These are phyloP conservation scores for Trametes elegans DNA, from an alignment of 768 basidiomycete genomes.

Conservation along the genomic window DNA sequence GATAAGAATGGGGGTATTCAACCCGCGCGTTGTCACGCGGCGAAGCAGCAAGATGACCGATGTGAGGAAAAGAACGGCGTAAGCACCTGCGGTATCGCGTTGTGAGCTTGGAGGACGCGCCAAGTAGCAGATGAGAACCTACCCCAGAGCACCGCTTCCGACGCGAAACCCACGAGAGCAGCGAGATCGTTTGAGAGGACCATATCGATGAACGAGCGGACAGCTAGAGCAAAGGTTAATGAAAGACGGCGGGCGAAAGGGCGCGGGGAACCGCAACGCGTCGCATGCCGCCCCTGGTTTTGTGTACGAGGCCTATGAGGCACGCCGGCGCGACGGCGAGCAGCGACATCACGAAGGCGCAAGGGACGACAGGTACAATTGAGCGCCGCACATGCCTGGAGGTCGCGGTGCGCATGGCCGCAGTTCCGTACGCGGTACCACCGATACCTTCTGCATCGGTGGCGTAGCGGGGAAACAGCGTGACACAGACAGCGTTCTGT, in stretches of 20 bases:
- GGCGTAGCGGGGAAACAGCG: background rate
- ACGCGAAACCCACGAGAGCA: constrained; percentile 37
- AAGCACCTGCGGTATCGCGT: constrained; percentile 5
- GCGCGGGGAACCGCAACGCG: background rate
- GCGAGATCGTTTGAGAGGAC: constrained; percentile 32
- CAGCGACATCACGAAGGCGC: background rate
- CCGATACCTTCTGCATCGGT: background rate
- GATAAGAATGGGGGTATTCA: constrained; percentile 29
- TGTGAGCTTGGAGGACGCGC: background rate
- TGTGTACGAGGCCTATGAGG: background rate
- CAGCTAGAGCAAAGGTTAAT: background rate
- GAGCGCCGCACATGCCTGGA: background rate
- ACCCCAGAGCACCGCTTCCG: constrained; percentile 39
- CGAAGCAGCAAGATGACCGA: constrained; percentile 28
- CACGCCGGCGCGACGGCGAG: background rate
- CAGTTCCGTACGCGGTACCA: too few species aligned
- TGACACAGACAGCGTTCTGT: too few species aligned
- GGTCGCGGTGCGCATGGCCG: too few species aligned
- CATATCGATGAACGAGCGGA: constrained; percentile 22
- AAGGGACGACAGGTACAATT: background rate
- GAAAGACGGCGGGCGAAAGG: background rate
- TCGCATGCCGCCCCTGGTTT: background rate
- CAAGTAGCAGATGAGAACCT: background rate
- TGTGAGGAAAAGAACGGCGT: constrained; percentile 29
- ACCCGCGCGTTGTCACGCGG: constrained; percentile 6